Conservation (phyloP, 108 stramenopile species). For the Nitzschia sp. region DNA sequence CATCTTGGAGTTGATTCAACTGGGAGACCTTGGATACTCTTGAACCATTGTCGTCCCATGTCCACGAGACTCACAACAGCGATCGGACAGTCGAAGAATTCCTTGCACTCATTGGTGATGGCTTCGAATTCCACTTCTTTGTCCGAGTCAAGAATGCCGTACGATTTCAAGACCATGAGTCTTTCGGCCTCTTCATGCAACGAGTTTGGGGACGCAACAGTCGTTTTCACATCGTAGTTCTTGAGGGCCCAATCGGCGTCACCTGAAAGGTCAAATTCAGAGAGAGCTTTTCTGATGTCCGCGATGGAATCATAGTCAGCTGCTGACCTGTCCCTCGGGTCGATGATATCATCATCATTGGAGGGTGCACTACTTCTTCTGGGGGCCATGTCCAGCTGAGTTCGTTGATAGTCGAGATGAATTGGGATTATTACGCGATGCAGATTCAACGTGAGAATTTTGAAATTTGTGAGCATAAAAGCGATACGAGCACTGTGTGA, state of each 20-base stretch:
- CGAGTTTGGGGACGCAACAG: constrained; percentile 6
- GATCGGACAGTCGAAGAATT: constrained; percentile 64
- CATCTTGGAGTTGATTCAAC: constrained; percentile 59
- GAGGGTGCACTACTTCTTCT: neutral
- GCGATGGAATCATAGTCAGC: constrained; percentile 1
- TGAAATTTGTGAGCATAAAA: too few species aligned
- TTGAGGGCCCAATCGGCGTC: constrained; percentile 6
- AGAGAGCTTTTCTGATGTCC: constrained; percentile 9
- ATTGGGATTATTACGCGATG: too few species aligned
- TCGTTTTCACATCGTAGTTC: constrained; percentile 1
- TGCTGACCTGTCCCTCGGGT: neutral
- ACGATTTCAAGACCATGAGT: constrained; percentile 45
- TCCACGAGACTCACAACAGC: constrained; percentile 63
- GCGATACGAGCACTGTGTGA: too few species aligned
- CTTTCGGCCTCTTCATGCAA: constrained; percentile 47
- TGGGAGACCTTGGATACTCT: constrained; percentile 48
- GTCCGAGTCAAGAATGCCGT: constrained; percentile 51
- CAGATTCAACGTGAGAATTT: too few species aligned
- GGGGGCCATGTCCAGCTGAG: neutral
- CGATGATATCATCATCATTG: neutral
- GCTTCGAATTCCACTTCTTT: constrained; percentile 19
- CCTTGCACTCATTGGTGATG: constrained; percentile 27
- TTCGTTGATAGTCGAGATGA: too few species aligned
- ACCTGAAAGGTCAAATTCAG: neutral
- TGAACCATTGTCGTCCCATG: constrained; percentile 77